A percentile compares a stretch with the other conserved stretches of the same genome.
Evolutionary conservation across 805 yeast species (phyloP).

Genomic region (Kregervanrija fluxuum): DNA sequence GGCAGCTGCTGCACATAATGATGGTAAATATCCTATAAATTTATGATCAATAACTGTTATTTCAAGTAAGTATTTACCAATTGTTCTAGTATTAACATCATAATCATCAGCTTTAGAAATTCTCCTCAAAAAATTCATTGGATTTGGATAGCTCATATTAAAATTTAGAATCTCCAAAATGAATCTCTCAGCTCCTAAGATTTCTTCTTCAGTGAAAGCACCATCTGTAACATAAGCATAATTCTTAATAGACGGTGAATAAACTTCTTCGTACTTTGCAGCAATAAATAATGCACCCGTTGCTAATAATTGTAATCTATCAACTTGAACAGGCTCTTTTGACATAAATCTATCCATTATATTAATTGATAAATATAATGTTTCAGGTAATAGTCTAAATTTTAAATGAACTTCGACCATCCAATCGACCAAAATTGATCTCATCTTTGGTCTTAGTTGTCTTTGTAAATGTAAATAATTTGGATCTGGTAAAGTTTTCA

Average conservation of each 20-base stretch:
- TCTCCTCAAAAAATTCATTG: conserved; percentile 82
- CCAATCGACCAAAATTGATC: conserved; percentile 91
- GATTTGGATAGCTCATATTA: conserved; percentile 78
- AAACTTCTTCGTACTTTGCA: conserved; percentile 90
- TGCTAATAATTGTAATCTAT: conserved; percentile 76
- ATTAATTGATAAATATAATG: conserved; percentile 75
- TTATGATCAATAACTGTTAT: conserved; percentile 67
- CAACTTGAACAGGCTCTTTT: conserved; percentile 63
- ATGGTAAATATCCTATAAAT: conserved; percentile 68
- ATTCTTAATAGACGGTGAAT: conserved; percentile 75
- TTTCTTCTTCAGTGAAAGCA: conserved; percentile 72
- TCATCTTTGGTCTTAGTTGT: conserved; percentile 70
- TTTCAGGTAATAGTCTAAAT: conserved; percentile 79
- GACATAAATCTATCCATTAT: conserved; percentile 84
- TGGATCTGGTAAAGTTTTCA: conserved; percentile 65
- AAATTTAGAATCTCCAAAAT: conserved; percentile 66
- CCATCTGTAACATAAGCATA: conserved; percentile 88
- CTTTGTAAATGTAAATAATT: conserved; percentile 58
- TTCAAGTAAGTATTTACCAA: conserved; percentile 80
- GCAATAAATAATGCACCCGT: conserved; percentile 83
- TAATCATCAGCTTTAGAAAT: conserved; percentile 88
- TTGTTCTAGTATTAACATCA: conserved; percentile 73
- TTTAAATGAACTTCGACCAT: conserved; percentile 80
- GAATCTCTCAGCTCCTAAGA: conserved; percentile 74
- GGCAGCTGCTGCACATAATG: conserved; percentile 78